Percentiles rank a stretch among this genome's conserved stretches.
Conservation (phyloP, 140 eudicot species). For the Senecio squalidus region DNA sequence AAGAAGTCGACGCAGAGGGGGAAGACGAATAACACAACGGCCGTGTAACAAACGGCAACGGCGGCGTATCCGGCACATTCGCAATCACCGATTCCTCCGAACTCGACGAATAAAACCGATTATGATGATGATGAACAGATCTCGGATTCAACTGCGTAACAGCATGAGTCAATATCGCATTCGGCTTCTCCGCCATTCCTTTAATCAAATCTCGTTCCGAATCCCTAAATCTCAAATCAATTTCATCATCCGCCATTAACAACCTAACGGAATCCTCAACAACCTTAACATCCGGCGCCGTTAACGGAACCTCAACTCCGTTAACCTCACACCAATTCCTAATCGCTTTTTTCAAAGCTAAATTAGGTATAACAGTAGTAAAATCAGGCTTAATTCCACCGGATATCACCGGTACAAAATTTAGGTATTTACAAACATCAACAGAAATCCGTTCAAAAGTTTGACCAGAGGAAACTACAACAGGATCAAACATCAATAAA, state of each 20-base stretch:
- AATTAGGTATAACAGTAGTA: conserved; percentile 56
- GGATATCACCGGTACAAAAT: conserved; percentile 44
- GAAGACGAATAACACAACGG: conserved; percentile 70
- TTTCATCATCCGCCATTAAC: conserved; percentile 22
- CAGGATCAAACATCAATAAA: conserved; percentile 66
- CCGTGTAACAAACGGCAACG: conserved; percentile 62
- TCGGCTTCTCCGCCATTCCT: conserved; percentile 45
- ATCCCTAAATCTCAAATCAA: conserved; percentile 26
- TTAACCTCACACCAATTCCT: conserved; percentile 51
- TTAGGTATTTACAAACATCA: conserved; percentile 43
- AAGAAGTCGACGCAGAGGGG: conserved; percentile 59
- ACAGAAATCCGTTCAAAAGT: conserved; percentile 59
- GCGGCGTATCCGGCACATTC: conserved; percentile 46
- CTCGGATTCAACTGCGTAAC: conserved; percentile 54
- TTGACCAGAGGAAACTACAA: conserved; percentile 74
- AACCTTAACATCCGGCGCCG: conserved; percentile 36
- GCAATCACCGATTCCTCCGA: conserved; percentile 91
- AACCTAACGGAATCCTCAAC: conserved; percentile 28
- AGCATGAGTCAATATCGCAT: conserved; percentile 40
- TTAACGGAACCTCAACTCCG: conserved; percentile 34
- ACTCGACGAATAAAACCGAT: conserved; percentile 46
- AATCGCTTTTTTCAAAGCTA: conserved; percentile 61
- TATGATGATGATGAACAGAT: conserved; percentile 12
- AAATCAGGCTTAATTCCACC: conserved; percentile 69
- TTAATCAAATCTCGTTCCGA: conserved; percentile 62